Evolutionary conservation across 2,329 filamentous ascomycete species (phyloP).

Genomic region (Diatrype stigma): DNA sequence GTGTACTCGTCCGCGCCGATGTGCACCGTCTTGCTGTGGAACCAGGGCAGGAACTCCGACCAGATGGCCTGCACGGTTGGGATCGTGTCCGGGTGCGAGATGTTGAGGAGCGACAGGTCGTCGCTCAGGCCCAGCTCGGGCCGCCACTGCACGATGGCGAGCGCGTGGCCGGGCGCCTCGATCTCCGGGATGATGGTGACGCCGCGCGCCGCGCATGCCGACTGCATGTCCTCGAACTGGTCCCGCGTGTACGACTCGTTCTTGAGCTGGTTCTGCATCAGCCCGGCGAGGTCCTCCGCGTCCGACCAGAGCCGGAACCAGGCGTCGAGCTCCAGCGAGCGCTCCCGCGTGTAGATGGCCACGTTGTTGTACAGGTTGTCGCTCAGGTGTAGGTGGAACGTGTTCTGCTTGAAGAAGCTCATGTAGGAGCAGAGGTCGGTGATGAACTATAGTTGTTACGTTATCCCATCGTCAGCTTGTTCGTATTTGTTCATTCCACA

Average conservation of each 20-base stretch:
- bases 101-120: conserved; percentile 49
- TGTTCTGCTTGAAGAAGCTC: conserved; percentile 59
- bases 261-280: conserved; percentile 44
- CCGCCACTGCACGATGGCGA: conserved; percentile 56
- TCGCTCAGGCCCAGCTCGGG: conserved; percentile 45
- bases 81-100: conserved; percentile 50
- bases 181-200: conserved; percentile 58
- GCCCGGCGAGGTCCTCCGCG: conserved; percentile 38
- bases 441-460: conserved; percentile 37
- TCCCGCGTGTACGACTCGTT: conserved; percentile 52
- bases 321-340: conserved; percentile 47
- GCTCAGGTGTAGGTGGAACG: conserved; percentile 54
- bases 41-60: conserved; percentile 51
- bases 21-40: conserved; percentile 50
- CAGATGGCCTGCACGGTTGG: conserved; percentile 50
- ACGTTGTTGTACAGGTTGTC: conserved; percentile 52
- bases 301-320: conserved; percentile 52
- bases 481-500: too few relatives aligned
- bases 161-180: conserved; percentile 53
- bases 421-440: conserved; percentile 56
- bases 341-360: conserved; percentile 42
- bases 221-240: conserved; percentile 50
- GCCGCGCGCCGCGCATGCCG: conserved; percentile 47
- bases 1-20: conserved; percentile 55
- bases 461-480: conserved; percentile 1